phyloP scores from a whole-genome alignment of 208 protist species.

The Trichomonas vaginalis region DNA sequence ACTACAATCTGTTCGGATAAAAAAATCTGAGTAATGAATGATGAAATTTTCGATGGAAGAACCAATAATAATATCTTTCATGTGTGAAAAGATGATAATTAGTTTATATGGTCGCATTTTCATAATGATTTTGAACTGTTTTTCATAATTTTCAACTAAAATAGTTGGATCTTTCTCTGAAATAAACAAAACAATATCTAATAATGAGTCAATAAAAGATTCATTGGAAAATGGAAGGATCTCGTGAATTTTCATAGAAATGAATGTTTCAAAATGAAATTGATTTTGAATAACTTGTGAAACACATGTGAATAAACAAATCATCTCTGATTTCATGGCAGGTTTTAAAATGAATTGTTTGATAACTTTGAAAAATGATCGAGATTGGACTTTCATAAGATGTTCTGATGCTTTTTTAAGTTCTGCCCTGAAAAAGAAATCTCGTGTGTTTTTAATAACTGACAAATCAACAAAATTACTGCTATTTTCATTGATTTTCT shows the following conservation, averaged over 20 bases:
- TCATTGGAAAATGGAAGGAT: not conserved
- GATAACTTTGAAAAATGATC: not conserved
- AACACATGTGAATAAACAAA: not conserved
- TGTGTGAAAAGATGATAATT: not conserved
- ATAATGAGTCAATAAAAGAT: not conserved
- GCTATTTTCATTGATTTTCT: too few relatives aligned
- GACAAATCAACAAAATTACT: not conserved
- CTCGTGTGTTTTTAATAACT: not conserved
- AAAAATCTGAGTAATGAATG: not conserved
- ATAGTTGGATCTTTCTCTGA: not conserved
- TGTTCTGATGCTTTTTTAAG: not conserved
- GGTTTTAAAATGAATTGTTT: not conserved
- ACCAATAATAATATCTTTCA: not conserved
- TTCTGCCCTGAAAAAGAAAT: not conserved
- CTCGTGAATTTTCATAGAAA: not conserved
- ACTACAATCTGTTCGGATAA: not conserved
- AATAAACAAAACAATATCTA: not conserved
- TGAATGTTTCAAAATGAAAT: not conserved
- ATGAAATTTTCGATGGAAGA: not conserved
- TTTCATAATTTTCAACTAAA: not conserved
- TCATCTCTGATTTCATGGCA: not conserved
- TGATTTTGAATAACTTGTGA: not conserved
- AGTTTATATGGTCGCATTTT: not conserved
- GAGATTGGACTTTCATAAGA: not conserved
- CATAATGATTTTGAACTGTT: not conserved